A percentile compares a stretch with the other conserved stretches of the same genome.
Evolutionary conservation across 352 stramenopile species (phyloP).

Genomic region (Phytophthora podocarpi): DNA sequence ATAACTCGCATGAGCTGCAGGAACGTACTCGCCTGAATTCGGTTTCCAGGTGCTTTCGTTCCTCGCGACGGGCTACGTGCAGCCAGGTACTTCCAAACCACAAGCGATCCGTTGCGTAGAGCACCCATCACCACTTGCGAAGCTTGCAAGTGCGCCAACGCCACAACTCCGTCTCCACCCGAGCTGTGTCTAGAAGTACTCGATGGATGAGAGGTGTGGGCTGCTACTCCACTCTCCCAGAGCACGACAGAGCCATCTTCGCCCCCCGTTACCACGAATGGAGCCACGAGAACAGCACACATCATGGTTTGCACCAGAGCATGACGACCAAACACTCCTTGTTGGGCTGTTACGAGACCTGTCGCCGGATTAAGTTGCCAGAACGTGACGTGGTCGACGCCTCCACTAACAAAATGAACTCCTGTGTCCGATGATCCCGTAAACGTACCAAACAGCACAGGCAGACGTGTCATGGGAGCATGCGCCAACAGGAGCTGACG

Average conservation of each 20-base stretch:
- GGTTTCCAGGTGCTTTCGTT: conserved; percentile 8
- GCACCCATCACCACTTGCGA: conserved; percentile 52
- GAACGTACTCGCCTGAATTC: conserved; percentile 35
- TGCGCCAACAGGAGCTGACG: conserved; percentile 37
- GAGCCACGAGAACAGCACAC: conserved; percentile 44
- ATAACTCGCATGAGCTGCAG: conserved; percentile 38
- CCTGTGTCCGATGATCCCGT: conserved; percentile 1
- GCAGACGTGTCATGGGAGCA: conserved; percentile 54
- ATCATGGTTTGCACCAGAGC: conserved; percentile 55
- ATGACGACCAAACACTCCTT: conserved; percentile 70
- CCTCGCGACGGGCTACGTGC: conserved; percentile 11
- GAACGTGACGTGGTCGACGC: conserved; percentile 73
- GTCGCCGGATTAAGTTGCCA: conserved; percentile 60
- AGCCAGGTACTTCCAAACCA: conserved; percentile 39
- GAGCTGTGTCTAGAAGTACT: conserved; percentile 1
- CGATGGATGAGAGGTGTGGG: conserved; percentile 38
- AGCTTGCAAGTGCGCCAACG: conserved; percentile 39
- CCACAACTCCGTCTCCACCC: conserved; percentile 32
- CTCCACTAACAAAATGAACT: conserved; percentile 62
- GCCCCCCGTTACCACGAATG: conserved; percentile 63
- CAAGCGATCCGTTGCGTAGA: conserved; percentile 38
- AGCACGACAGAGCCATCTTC: conserved; percentile 53
- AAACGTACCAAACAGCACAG: conserved; percentile 69
- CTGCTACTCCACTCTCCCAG: conserved; percentile 61
- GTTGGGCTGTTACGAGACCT: conserved; percentile 52